phyloP scores from a whole-genome alignment of 805 yeast species.

The Kodamaea restingae region DNA sequence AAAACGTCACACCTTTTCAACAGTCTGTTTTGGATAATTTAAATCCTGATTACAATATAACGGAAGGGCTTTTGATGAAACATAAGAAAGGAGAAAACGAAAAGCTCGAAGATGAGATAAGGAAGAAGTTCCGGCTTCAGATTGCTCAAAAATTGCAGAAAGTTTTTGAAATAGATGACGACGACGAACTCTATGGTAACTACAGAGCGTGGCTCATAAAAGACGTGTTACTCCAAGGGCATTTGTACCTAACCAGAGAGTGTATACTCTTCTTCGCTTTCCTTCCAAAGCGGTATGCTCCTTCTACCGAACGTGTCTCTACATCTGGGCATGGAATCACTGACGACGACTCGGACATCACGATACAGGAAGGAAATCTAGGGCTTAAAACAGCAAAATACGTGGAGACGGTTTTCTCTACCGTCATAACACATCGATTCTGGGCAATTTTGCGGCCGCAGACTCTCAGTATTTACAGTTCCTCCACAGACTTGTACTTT shows the following conservation, averaged over 20 bases:
- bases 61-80: constrained; percentile 13
- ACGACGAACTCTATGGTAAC: constrained; percentile 56
- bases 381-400: constrained; percentile 37
- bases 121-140: constrained; percentile 19
- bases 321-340: constrained; percentile 5
- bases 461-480: constrained; percentile 62
- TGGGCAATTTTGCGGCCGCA: constrained; percentile 80
- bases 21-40: constrained; percentile 30
- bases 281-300: constrained; percentile 48
- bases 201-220: constrained; percentile 76
- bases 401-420: constrained; percentile 33
- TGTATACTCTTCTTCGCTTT: constrained; percentile 73
- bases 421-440: constrained; percentile 46
- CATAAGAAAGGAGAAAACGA: constrained; percentile 8
- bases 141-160: constrained; percentile 34
- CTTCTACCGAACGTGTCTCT: constrained; percentile 4
- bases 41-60: constrained; percentile 15
- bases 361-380: constrained; percentile 34
- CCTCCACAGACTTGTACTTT: constrained; percentile 78
- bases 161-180: constrained; percentile 44
- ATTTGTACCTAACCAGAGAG: constrained; percentile 63
- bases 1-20: constrained; percentile 18
- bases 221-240: constrained; percentile 85
- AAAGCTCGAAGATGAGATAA: constrained; percentile 4
- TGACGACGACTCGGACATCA: constrained; percentile 23